Percentiles rank a stretch among this genome's conserved stretches.
Evolutionary conservation across 2,329 filamentous ascomycete genomes (phyloP).

Genomic region (Arachnopeziza araneosa): DNA sequence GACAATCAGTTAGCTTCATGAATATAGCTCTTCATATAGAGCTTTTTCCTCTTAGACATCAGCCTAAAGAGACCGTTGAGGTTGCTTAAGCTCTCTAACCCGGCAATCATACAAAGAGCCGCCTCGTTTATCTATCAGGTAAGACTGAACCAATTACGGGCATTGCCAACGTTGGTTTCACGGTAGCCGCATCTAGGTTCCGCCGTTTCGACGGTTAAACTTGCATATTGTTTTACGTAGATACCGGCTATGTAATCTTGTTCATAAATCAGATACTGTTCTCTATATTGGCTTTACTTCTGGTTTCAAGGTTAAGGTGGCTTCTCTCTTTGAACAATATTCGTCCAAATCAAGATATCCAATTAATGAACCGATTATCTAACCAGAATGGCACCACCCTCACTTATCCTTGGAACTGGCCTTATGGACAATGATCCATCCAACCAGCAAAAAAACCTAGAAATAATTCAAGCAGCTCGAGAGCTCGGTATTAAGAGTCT

Average conservation of each 20-base stretch:
- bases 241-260: neutral
- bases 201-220: neutral
- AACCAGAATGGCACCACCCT: neutral
- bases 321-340: neutral
- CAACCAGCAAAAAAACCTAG: neutral
- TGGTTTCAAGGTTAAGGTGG: too few species aligned
- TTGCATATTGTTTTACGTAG: neutral
- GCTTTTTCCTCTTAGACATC: too few species aligned
- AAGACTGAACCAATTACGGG: neutral
- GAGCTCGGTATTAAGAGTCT: conserved; percentile 6
- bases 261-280: neutral
- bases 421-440: neutral
- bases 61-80: too few species aligned
- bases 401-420: neutral
- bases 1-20: too few species aligned
- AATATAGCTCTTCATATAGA: too few species aligned
- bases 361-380: neutral
- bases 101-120: neutral
- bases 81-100: neutral
- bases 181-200: neutral
- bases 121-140: neutral
- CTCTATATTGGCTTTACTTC: too few species aligned
- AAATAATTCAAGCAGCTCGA: conserved; percentile 3
- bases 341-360: neutral
- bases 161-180: neutral